Evolutionary conservation across 805 yeast genomes (phyloP).

Genomic region (Cyberlindnera mississippiensis): DNA sequence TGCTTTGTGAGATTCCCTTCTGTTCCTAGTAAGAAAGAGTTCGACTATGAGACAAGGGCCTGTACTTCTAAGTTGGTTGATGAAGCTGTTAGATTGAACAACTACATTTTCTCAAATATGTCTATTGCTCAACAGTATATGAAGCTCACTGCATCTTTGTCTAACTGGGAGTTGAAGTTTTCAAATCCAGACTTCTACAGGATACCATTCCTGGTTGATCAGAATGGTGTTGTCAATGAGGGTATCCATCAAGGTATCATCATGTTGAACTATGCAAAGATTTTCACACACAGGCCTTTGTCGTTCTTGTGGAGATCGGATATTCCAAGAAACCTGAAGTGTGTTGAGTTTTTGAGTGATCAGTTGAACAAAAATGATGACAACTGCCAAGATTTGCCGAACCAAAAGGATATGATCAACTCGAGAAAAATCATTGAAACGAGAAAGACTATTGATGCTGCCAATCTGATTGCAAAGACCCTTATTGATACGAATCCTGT

Average conservation of each 20-base stretch:
- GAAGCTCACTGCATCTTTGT: slow-evolving; percentile 43
- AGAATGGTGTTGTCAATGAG: slow-evolving; percentile 45
- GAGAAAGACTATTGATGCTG: slow-evolving; percentile 50
- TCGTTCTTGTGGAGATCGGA: slow-evolving; percentile 50
- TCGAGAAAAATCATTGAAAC: slow-evolving; percentile 48
- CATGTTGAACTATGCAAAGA: slow-evolving; percentile 47
- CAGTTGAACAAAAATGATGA: slow-evolving; percentile 28
- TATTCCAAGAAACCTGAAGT: slow-evolving; percentile 38
- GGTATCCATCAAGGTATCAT: slow-evolving; percentile 50
- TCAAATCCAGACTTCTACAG: slow-evolving; percentile 40
- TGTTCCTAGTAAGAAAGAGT: slow-evolving; percentile 31
- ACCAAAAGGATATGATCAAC: slow-evolving; percentile 33
- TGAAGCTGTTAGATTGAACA: slow-evolving; percentile 45
- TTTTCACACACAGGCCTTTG: slow-evolving; percentile 52
- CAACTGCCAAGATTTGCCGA: slow-evolving; percentile 29
- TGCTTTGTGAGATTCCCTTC: slow-evolving; percentile 39
- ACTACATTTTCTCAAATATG: slow-evolving; percentile 38
- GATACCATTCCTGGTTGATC: slow-evolving; percentile 40
- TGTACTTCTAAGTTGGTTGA: slow-evolving; percentile 45
- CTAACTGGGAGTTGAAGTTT: slow-evolving; percentile 47
- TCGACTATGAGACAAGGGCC: slow-evolving; percentile 46
- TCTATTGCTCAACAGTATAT: slow-evolving; percentile 35
- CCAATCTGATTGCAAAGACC: slow-evolving; percentile 43
- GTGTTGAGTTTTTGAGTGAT: slow-evolving; percentile 27
- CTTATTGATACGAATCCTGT: slow-evolving; percentile 46